These are phyloP conservation scores for Pulveroboletus sp. DNA, from an alignment of 768 basidiomycete genomes.

Conservation along the genomic window DNA sequence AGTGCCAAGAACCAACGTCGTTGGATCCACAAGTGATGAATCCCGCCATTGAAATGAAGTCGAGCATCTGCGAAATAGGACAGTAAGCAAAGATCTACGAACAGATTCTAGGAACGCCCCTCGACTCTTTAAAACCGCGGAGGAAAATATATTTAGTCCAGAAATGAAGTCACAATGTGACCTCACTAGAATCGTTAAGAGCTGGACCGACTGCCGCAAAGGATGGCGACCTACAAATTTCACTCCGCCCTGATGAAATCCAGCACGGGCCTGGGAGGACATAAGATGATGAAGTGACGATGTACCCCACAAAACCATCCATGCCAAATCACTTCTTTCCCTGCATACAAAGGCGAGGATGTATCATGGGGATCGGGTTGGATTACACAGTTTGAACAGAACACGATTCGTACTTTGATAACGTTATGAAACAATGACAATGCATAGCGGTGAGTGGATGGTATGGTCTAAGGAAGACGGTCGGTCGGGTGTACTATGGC, in stretches of 20 bases:
- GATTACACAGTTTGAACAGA: no score
- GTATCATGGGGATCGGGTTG: no score
- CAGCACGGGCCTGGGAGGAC: not conserved
- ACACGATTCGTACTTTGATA: no score
- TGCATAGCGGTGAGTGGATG: no score
- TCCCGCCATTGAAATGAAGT: not conserved
- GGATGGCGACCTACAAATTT: not conserved
- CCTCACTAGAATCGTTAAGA: not conserved
- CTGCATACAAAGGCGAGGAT: slow-evolving; percentile 49
- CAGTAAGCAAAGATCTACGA: not conserved
- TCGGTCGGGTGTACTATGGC: no score
- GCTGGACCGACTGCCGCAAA: not conserved
- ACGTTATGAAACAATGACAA: no score
- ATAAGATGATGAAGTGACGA: not conserved
- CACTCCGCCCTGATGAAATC: not conserved
- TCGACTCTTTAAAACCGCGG: not conserved
- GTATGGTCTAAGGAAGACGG: no score
- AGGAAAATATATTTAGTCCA: not conserved
- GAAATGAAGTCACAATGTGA: not conserved
- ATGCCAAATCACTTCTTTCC: slow-evolving; percentile 37
- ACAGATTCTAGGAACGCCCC: no score
- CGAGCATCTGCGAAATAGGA: not conserved
- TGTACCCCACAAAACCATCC: slow-evolving; percentile 47
- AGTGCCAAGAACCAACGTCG: not conserved
- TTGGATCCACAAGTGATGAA: not conserved